A percentile compares a stretch with the other conserved stretches of the same genome.
Evolutionary conservation across 495 filamentous ascomycete species (phyloP).

Genomic region (Lichenothelia convexa): DNA sequence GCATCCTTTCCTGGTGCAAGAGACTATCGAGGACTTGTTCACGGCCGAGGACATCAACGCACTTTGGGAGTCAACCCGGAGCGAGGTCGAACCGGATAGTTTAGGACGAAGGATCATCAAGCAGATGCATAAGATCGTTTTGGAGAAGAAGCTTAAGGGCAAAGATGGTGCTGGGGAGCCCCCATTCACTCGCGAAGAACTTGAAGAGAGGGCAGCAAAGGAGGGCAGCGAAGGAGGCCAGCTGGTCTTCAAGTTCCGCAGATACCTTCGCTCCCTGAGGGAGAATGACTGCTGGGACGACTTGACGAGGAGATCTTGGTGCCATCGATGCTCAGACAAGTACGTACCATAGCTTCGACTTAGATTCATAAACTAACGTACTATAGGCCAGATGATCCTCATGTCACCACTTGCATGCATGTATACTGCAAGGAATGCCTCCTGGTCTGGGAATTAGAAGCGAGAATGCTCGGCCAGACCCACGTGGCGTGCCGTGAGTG

Average conservation of each 20-base stretch:
- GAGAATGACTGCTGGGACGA: conserved; percentile 16
- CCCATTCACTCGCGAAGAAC: no score
- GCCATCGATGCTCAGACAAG: conserved; percentile 24
- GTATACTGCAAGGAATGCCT: conserved; percentile 32
- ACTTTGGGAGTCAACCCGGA: conserved; percentile 11
- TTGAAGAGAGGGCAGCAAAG: not conserved
- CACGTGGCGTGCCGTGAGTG: conserved; percentile 10
- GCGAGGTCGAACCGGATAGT: conserved; percentile 6
- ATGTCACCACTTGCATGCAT: conserved; percentile 30
- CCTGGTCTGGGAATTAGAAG: conserved; percentile 9
- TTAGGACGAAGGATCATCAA: not conserved
- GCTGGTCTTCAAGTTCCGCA: conserved; percentile 13
- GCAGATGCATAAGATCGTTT: not conserved
- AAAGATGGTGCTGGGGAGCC: no score
- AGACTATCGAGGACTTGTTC: conserved; percentile 25
- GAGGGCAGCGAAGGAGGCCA: not conserved
- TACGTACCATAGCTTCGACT: no score
- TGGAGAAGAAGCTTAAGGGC: no score
- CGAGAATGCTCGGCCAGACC: conserved; percentile 9
- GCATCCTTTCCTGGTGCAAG: conserved; percentile 32
- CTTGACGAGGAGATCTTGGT: conserved; percentile 16
- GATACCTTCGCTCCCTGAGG: conserved; percentile 17
- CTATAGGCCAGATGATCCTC: conserved; percentile 12
- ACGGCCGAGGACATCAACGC: conserved; percentile 22
- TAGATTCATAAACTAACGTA: no score